These are phyloP conservation scores for Boletus sp. DNA, from an alignment of 768 basidiomycete genomes.

Conservation along the genomic window DNA sequence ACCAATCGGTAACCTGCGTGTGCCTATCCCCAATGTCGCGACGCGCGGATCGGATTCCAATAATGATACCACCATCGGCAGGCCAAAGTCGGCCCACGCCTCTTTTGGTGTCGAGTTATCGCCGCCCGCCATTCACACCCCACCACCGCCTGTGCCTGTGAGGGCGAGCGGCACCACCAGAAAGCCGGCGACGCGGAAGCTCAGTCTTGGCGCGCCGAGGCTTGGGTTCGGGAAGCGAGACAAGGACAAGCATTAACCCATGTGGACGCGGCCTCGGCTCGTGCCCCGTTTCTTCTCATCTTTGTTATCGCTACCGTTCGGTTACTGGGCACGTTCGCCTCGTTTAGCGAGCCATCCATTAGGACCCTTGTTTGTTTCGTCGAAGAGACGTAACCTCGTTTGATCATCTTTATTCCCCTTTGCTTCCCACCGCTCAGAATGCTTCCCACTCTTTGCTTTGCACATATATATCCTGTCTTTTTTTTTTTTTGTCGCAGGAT, in stretches of 20 bases:
- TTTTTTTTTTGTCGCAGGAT: slow-evolving; percentile 8
- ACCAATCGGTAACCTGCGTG: neutral
- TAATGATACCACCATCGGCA: neutral
- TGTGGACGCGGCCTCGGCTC: slow-evolving; percentile 4
- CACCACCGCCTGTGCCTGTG: slow-evolving; percentile 11
- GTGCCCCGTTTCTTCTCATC: neutral
- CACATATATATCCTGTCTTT: neutral
- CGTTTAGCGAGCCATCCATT: neutral
- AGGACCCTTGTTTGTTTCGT: neutral
- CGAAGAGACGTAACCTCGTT: slow-evolving; percentile 8
- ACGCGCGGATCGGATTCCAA: slow-evolving; percentile 2
- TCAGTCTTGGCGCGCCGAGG: slow-evolving; percentile 64
- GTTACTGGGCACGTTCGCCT: neutral
- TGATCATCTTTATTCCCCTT: slow-evolving; percentile 29
- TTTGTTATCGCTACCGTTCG: neutral
- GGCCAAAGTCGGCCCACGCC: slow-evolving; percentile 29
- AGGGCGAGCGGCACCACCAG: slow-evolving; percentile 23
- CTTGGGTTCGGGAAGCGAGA: slow-evolving; percentile 54
- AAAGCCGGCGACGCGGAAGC: slow-evolving; percentile 52
- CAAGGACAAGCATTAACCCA: slow-evolving; percentile 38
- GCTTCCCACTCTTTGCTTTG: neutral
- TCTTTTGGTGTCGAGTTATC: slow-evolving; percentile 18
- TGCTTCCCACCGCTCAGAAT: slow-evolving; percentile 9
- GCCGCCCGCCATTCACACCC: slow-evolving; percentile 13
- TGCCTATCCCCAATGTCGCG: neutral